Conservation (phyloP, 2,329 filamentous ascomycete species). For the Keithomyces neogunnii region DNA sequence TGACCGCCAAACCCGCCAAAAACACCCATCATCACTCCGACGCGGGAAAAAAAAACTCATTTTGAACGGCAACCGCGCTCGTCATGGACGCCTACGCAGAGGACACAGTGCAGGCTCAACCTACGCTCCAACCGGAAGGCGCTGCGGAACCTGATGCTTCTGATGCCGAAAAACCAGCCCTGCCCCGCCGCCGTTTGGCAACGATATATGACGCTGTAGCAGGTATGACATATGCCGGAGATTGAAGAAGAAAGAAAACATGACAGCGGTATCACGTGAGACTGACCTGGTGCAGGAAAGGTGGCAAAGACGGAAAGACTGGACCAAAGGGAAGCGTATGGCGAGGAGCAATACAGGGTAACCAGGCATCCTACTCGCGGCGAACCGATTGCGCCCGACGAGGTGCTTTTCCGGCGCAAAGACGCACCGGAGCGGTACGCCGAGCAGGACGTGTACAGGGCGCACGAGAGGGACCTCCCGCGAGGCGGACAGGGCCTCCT, state of each 20-base stretch:
- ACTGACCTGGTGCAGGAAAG: slow-evolving; percentile 22
- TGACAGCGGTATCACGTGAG: slow-evolving; percentile 7
- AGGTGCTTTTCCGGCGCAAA: slow-evolving; percentile 58
- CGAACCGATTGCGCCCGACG: slow-evolving; percentile 51
- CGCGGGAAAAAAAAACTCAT: neutral
- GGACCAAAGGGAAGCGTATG: neutral
- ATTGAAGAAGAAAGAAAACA: slow-evolving; percentile 10
- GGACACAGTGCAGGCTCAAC: slow-evolving; percentile 1
- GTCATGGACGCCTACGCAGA: neutral
- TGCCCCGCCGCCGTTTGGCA: slow-evolving; percentile 24
- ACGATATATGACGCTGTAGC: slow-evolving; percentile 68
- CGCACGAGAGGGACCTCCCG: slow-evolving; percentile 47
- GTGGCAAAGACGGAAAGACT: slow-evolving; percentile 16
- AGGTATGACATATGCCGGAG: slow-evolving; percentile 33
- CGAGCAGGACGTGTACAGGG: slow-evolving; percentile 64
- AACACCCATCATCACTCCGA: no score
- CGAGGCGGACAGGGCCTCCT: slow-evolving; percentile 39
- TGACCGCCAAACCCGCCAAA: neutral
- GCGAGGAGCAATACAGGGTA: neutral
- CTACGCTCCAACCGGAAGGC: slow-evolving; percentile 5
- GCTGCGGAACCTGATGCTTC: slow-evolving; percentile 4
- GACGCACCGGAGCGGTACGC: slow-evolving; percentile 58
- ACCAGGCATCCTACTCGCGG: slow-evolving; percentile 19
- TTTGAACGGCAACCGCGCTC: neutral
- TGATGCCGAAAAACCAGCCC: slow-evolving; percentile 6